Evolutionary conservation across 2,329 filamentous ascomycete genomes (phyloP).

Genomic region (Triangularia setosa): DNA sequence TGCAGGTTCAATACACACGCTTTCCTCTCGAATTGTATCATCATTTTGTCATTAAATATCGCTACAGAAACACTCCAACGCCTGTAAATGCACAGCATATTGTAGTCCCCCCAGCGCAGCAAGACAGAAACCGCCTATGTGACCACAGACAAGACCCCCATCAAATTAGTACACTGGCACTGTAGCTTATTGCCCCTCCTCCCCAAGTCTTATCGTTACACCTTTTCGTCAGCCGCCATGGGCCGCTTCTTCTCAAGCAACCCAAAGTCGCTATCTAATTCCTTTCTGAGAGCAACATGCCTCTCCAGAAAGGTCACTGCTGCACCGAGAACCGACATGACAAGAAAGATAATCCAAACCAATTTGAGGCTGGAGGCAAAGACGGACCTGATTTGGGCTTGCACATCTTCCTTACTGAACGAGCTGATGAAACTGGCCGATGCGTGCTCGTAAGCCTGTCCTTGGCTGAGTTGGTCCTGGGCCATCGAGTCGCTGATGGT

Average conservation of each 20-base stretch:
- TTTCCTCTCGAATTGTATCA: neutral
- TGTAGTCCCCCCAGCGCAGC: neutral
- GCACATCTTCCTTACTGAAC: neutral
- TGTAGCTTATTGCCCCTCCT: neutral
- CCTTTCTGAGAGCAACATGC: conserved; percentile 22
- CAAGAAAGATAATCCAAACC: conserved; percentile 22
- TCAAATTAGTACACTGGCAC: neutral
- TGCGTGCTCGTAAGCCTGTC: conserved; percentile 25
- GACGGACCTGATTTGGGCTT: conserved; percentile 7
- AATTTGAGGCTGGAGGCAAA: conserved; percentile 18
- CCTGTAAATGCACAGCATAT: neutral
- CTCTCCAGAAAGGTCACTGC: conserved; percentile 19
- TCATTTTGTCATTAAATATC: neutral
- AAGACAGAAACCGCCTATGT: neutral
- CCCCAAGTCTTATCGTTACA: neutral
- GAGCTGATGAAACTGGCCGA: conserved; percentile 17
- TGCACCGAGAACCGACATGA: conserved; percentile 16
- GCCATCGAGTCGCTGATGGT: conserved; percentile 2
- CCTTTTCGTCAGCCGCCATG: neutral
- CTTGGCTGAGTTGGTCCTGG: conserved; percentile 11
- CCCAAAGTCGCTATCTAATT: conserved; percentile 25
- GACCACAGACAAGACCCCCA: neutral
- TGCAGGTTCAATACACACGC: neutral
- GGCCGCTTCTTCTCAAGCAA: conserved; percentile 12
- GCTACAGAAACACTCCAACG: neutral